These are phyloP conservation scores for Coniophora puteana DNA, from an alignment of 1,284 basidiomycete species.

Conservation along the genomic window DNA sequence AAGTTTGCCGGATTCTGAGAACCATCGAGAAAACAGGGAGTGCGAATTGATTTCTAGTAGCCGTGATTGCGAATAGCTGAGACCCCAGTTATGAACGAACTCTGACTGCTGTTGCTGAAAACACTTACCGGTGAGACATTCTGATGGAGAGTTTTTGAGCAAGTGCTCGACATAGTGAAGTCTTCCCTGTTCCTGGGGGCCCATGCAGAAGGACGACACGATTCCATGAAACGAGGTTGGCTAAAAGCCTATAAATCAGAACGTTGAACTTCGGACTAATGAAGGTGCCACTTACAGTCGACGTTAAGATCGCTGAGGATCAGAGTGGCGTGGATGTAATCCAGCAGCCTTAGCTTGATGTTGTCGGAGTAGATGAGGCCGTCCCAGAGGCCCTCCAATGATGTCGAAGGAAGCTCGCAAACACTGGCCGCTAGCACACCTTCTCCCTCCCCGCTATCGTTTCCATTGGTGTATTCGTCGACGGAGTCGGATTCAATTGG, in stretches of 20 bases:
- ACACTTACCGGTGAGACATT: slow-evolving; percentile 68
- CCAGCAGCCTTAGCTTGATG: slow-evolving; percentile 85
- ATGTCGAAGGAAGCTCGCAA: slow-evolving; percentile 77
- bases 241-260: slow-evolving; percentile 32
- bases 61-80: slow-evolving; percentile 80
- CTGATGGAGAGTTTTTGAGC: slow-evolving; percentile 96
- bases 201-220: slow-evolving; percentile 93
- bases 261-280: slow-evolving; percentile 4
- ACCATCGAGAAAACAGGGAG: slow-evolving; percentile 95
- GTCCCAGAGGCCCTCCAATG: slow-evolving; percentile 89
- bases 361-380: slow-evolving; percentile 88
- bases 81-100: slow-evolving; percentile 6
- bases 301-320: slow-evolving; percentile 86
- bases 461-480: slow-evolving; percentile 75
- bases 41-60: slow-evolving; percentile 98
- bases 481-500: slow-evolving; percentile 65
- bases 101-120: not conserved
- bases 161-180: slow-evolving; percentile 89
- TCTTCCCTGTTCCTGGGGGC: slow-evolving; percentile 98
- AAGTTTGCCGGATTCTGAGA: slow-evolving; percentile 97
- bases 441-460: slow-evolving; percentile 55
- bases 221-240: slow-evolving; percentile 94
- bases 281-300: slow-evolving; percentile 58
- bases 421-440: slow-evolving; percentile 85
- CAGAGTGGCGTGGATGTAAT: slow-evolving; percentile 93